Conservation (phyloP, 176 grass and related monocot genomes). For the Musa beccarii region DNA sequence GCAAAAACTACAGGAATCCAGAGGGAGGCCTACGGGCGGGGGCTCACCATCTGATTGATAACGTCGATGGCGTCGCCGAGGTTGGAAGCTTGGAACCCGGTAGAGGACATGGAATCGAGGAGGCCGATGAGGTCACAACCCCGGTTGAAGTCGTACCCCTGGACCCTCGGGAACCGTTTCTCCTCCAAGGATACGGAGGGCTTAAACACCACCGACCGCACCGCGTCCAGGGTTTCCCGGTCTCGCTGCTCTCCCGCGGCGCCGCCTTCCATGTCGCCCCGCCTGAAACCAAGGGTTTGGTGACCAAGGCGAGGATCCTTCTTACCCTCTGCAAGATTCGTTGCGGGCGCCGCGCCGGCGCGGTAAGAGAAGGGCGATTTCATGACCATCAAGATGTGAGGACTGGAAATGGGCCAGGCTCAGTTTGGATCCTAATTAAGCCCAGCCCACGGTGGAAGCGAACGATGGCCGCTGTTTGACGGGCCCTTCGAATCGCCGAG, state of each 20-base stretch:
- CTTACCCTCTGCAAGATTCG: too few species aligned
- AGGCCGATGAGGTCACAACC: conserved; percentile 38
- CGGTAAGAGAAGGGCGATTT: too few species aligned
- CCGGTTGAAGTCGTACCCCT: conserved; percentile 59
- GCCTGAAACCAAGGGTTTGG: not conserved
- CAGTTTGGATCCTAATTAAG: too few species aligned
- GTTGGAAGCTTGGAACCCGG: conserved; percentile 79
- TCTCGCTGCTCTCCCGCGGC: not conserved
- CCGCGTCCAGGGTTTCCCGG: conserved; percentile 31
- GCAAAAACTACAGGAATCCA: not conserved
- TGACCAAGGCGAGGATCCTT: not conserved
- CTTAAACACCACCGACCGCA: conserved; percentile 59
- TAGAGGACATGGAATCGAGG: conserved; percentile 44
- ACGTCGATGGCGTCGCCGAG: conserved; percentile 58
- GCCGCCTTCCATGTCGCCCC: conserved; percentile 12
- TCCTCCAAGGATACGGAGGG: conserved; percentile 57
- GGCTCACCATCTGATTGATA: conserved; percentile 69
- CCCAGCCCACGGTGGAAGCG: too few species aligned
- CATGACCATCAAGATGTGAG: too few species aligned
- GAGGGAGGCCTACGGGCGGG: too few species aligned
- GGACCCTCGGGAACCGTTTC: conserved; percentile 43
- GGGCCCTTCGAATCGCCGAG: too few species aligned
- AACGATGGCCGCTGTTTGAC: too few species aligned
- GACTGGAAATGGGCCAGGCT: too few species aligned
- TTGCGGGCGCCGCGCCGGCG: too few species aligned